phyloP scores from a whole-genome alignment of 75 land plant genomes.

The Chamaecyparis obtusa region DNA sequence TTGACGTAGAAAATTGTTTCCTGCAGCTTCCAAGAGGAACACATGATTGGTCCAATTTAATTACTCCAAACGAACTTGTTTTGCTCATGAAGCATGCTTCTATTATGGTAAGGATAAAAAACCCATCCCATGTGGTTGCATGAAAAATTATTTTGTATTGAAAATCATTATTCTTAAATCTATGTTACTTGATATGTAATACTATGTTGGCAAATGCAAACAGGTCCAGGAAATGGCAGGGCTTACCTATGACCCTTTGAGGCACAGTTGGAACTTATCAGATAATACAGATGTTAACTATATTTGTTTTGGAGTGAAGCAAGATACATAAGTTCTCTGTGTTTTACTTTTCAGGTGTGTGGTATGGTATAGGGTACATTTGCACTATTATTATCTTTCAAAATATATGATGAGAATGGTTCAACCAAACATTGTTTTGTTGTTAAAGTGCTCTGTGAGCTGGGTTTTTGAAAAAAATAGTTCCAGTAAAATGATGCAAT shows the following conservation, averaged over 20 bases:
- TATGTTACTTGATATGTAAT: neutral
- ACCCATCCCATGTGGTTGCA: neutral
- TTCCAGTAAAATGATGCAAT: neutral
- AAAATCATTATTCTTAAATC: neutral
- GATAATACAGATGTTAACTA: constrained; percentile 30
- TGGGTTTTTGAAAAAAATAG: neutral
- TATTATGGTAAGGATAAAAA: constrained; percentile 37
- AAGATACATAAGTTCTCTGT: neutral
- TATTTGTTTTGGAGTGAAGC: constrained; percentile 26
- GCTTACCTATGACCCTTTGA: constrained; percentile 32
- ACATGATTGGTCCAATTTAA: constrained; percentile 79
- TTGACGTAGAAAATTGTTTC: neutral
- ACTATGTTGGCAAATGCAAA: neutral
- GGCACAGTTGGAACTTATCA: constrained; percentile 30
- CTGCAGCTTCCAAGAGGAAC: constrained; percentile 85
- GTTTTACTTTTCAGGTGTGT: neutral
- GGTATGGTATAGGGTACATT: neutral
- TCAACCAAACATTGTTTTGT: neutral
- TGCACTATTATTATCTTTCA: neutral
- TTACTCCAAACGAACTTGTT: constrained; percentile 81
- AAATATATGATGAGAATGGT: neutral
- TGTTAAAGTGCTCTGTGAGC: neutral
- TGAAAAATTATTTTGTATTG: too few relatives aligned
- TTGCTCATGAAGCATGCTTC: constrained; percentile 65
- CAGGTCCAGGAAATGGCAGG: constrained; percentile 38